Evolutionary conservation across 495 filamentous ascomycete species (phyloP).

Genomic region (Hypoxylon lienhwacheense): DNA sequence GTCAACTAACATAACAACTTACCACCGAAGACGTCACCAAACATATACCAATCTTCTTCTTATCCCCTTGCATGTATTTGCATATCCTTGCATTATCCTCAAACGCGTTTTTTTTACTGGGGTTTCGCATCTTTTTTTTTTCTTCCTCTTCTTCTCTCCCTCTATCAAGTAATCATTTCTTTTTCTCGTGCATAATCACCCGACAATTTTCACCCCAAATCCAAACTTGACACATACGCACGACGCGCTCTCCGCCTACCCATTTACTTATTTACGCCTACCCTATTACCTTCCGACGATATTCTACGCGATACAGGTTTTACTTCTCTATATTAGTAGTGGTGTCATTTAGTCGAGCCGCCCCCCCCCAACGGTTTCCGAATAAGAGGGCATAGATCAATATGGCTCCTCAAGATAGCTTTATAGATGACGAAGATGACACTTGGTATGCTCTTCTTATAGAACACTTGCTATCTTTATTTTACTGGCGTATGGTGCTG

Average conservation of each 20-base stretch:
- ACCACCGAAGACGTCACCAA: constrained; percentile 3
- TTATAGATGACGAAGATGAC: constrained; percentile 97
- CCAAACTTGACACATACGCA: constrained; percentile 24
- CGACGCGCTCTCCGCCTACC: constrained; percentile 16
- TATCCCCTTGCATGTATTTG: no score
- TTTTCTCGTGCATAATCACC: constrained; percentile 30
- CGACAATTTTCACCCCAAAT: constrained; percentile 33
- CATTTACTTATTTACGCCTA: constrained; percentile 6
- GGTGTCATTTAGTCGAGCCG: constrained; percentile 10
- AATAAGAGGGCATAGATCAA: constrained; percentile 28
- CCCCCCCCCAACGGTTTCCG: constrained; percentile 11
- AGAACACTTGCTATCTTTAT: not conserved
- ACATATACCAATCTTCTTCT: not conserved
- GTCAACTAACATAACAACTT: not conserved
- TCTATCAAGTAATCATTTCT: constrained; percentile 10
- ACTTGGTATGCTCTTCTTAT: constrained; percentile 64
- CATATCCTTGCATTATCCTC: not conserved
- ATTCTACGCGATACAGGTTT: not conserved
- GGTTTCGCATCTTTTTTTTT: constrained; percentile 24
- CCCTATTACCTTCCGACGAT: not conserved
- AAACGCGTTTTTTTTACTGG: constrained; percentile 15
- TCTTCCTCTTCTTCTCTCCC: constrained; percentile 22
- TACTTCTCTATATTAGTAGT: constrained; percentile 5
- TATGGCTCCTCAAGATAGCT: constrained; percentile 86
- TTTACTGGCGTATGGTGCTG: constrained; percentile 5